phyloP scores from a whole-genome alignment of 176 grass and related monocot species.

The Oryza longistaminata region DNA sequence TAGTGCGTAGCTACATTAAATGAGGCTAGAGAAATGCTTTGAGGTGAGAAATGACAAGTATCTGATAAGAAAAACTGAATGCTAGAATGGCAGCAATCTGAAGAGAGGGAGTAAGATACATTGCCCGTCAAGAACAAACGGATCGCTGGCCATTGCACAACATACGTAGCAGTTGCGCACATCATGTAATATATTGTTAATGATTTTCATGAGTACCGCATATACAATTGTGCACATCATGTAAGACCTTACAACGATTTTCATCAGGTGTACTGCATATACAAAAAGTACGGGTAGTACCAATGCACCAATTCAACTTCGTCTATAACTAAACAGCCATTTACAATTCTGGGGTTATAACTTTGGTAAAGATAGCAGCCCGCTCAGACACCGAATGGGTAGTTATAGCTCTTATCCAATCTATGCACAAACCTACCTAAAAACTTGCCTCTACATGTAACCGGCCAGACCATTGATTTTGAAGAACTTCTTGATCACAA shows the following conservation, averaged over 20 bases:
- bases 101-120: no score
- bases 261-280: constrained; percentile 45
- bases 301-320: constrained; percentile 14
- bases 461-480: constrained; percentile 68
- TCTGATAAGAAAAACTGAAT: no score
- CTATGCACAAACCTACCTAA: constrained; percentile 51
- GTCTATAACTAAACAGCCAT: constrained; percentile 42
- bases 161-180: neutral
- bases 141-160: neutral
- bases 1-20: no score
- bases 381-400: neutral
- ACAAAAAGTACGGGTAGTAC: constrained; percentile 25
- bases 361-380: constrained; percentile 2
- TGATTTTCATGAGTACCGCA: constrained; percentile 34
- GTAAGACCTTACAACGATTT: constrained; percentile 7
- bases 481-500: constrained; percentile 85
- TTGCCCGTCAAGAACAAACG: neutral
- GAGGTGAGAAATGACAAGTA: no score
- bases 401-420: constrained; percentile 20
- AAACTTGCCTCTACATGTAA: constrained; percentile 72
- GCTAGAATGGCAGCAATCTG: no score
- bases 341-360: constrained; percentile 41
- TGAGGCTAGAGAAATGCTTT: no score
- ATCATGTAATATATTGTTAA: neutral
- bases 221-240: constrained; percentile 37